A percentile compares a stretch with the other conserved stretches of the same genome.
phyloP scores from a whole-genome alignment of 1,139 yeast genomes.

The Meyerozyma sp. region DNA sequence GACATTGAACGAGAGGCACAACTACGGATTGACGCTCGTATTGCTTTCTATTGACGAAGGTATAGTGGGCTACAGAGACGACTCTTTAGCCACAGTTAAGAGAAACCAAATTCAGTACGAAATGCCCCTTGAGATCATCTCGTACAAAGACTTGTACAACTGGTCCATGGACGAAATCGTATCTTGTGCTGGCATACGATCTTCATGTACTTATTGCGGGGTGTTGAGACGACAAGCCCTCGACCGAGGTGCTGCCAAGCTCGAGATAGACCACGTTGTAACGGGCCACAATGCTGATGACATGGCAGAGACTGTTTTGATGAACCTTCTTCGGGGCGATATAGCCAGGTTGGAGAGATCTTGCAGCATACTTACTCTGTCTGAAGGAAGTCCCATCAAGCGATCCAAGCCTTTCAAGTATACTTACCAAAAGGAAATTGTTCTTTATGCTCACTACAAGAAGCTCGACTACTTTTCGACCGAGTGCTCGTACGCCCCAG shows the following conservation, averaged over 20 bases:
- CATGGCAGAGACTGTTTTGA: slow-evolving; percentile 95
- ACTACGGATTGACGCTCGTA: slow-evolving; percentile 80
- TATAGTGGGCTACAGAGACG: slow-evolving; percentile 94
- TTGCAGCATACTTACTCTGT: slow-evolving; percentile 80
- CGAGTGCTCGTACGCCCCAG: slow-evolving; percentile 97
- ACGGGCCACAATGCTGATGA: slow-evolving; percentile 99
- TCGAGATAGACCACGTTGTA: slow-evolving; percentile 84
- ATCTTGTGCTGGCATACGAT: slow-evolving; percentile 87
- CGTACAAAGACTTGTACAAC: slow-evolving; percentile 80
- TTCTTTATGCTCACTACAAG: slow-evolving; percentile 93
- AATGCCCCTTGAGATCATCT: slow-evolving; percentile 84
- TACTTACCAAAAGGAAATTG: slow-evolving; percentile 95
- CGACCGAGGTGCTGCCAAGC: slow-evolving; percentile 91
- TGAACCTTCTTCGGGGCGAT: slow-evolving; percentile 95
- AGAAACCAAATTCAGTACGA: slow-evolving; percentile 85
- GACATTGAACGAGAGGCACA: slow-evolving; percentile 78
- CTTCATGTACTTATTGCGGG: slow-evolving; percentile 97
- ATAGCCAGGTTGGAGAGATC: slow-evolving; percentile 87
- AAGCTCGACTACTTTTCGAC: slow-evolving; percentile 94
- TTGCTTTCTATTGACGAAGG: slow-evolving; percentile 93
- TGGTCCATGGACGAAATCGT: slow-evolving; percentile 99
- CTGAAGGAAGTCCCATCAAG: slow-evolving; percentile 75
- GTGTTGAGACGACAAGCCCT: slow-evolving; percentile 94
- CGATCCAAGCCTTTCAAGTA: slow-evolving; percentile 95
- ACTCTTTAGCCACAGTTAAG: slow-evolving; percentile 92